A percentile compares a stretch with the other conserved stretches of the same genome.
phyloP scores from a whole-genome alignment of 2,329 filamentous ascomycete species.

The Ophiostoma sp. region DNA sequence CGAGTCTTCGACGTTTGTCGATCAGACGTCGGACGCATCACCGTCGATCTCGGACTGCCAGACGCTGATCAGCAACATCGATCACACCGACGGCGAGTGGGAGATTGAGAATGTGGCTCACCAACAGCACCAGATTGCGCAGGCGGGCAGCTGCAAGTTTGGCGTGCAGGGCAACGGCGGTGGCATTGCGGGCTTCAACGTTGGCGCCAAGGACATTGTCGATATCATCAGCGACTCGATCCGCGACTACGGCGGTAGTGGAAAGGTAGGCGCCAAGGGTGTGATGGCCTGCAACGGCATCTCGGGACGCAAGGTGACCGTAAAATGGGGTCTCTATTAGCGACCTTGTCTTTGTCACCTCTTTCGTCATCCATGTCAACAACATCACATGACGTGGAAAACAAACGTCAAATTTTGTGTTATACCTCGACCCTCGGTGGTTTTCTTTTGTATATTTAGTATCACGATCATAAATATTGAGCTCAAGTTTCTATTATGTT shows the following conservation, averaged over 20 bases:
- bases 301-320: background rate
- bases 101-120: slow-evolving; percentile 17
- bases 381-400: too few species aligned
- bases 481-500: too few species aligned
- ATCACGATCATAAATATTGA: background rate
- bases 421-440: background rate
- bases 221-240: slow-evolving; percentile 35
- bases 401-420: background rate
- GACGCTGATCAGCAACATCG: slow-evolving; percentile 34
- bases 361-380: too few species aligned
- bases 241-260: slow-evolving; percentile 29
- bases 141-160: slow-evolving; percentile 33
- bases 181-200: slow-evolving; percentile 27
- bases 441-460: background rate
- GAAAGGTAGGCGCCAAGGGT: slow-evolving; percentile 14
- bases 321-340: slow-evolving; percentile 1
- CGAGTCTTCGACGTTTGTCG: slow-evolving; percentile 32
- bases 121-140: slow-evolving; percentile 29
- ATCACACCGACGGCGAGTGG: slow-evolving; percentile 20
- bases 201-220: slow-evolving; percentile 36
- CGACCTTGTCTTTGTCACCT: background rate
- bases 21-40: slow-evolving; percentile 34
- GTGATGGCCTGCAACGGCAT: slow-evolving; percentile 4
- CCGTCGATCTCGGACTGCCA: slow-evolving; percentile 35
- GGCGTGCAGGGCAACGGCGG: slow-evolving; percentile 33